These are phyloP conservation scores for Arthrinium puccinioides DNA, from an alignment of 2,329 filamentous ascomycete genomes.

Conservation along the genomic window DNA sequence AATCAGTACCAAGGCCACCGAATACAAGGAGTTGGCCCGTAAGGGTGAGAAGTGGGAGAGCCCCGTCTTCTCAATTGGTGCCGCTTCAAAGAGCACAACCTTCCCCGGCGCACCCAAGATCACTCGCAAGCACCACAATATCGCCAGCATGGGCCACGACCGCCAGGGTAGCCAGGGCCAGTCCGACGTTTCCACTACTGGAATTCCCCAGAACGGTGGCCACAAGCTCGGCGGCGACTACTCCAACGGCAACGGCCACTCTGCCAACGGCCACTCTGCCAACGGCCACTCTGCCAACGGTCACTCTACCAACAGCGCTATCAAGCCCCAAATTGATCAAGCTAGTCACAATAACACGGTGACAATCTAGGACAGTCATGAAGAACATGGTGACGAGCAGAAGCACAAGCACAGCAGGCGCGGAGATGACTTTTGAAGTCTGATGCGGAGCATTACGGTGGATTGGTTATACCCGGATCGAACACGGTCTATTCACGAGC, in stretches of 20 bases:
- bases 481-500: not conserved
- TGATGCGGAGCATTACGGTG: not conserved
- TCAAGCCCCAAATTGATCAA: no score
- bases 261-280: not conserved
- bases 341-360: not conserved
- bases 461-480: slow-evolving; percentile 4
- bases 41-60: slow-evolving; percentile 97
- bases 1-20: slow-evolving; percentile 87
- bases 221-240: not conserved
- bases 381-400: not conserved
- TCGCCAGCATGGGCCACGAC: no score
- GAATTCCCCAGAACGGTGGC: not conserved
- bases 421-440: not conserved
- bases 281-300: not conserved
- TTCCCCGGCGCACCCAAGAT: slow-evolving; percentile 56
- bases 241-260: not conserved
- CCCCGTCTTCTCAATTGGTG: slow-evolving; percentile 83
- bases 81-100: slow-evolving; percentile 62
- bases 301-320: not conserved
- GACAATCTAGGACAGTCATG: slow-evolving; percentile 4
- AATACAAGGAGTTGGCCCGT: slow-evolving; percentile 79
- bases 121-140: slow-evolving; percentile 37
- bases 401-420: not conserved
- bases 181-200: slow-evolving; percentile 4
- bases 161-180: no score